Conservation (phyloP, 306 rosid genomes). For the Glycine tomentella region DNA sequence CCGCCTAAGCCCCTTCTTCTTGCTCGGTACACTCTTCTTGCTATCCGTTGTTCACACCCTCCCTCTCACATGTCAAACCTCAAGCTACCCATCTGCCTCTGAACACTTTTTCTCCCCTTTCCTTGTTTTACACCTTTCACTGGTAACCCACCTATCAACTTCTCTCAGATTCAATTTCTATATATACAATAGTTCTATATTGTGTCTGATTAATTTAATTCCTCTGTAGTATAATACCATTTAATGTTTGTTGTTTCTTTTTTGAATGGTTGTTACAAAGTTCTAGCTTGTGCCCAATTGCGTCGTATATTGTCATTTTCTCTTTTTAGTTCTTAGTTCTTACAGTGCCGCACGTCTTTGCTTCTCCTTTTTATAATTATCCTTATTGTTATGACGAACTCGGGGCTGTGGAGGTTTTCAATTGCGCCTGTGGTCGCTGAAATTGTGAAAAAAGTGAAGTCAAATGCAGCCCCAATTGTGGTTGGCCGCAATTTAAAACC, state of each 20-base stretch:
- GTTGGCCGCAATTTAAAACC: background rate
- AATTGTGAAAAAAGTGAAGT: background rate
- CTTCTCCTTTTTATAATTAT: no score
- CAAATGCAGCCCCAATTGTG: background rate
- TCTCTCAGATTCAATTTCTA: slow-evolving; percentile 19
- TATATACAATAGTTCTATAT: no score
- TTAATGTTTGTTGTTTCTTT: background rate
- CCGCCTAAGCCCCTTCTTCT: background rate
- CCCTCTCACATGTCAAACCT: background rate
- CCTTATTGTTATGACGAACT: no score
- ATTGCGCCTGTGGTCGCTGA: background rate
- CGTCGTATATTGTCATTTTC: slow-evolving; percentile 9
- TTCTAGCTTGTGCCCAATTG: slow-evolving; percentile 1
- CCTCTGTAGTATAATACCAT: no score
- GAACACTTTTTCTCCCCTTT: slow-evolving; percentile 6
- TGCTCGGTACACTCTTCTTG: no score
- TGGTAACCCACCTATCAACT: background rate
- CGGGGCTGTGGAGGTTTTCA: background rate
- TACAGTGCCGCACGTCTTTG: no score
- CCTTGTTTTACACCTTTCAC: background rate
- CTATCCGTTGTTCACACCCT: slow-evolving; percentile 33
- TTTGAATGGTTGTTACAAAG: background rate
- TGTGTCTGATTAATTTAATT: no score
- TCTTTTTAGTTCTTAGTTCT: no score
- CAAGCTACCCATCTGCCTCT: background rate